Evolutionary conservation across 2,329 filamentous ascomycete genomes (phyloP).

Genomic region (Aureobasidium sp.): DNA sequence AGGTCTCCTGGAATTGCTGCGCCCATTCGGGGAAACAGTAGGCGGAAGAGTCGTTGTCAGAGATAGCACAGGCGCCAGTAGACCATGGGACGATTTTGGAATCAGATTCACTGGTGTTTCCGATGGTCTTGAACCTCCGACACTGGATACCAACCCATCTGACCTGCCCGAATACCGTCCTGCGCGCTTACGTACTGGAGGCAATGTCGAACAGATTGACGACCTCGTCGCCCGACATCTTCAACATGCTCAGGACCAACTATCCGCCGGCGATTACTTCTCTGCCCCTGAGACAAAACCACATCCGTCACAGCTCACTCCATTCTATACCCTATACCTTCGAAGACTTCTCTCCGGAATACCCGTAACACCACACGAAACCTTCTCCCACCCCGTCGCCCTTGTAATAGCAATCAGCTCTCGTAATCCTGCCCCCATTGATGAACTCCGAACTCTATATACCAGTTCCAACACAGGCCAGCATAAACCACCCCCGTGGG

Average conservation of each 20-base stretch:
- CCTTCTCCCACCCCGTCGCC: conserved; percentile 89
- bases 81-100: conserved; percentile 81
- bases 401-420: conserved; percentile 95
- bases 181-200: conserved; percentile 38
- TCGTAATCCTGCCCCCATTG: conserved; percentile 72
- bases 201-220: conserved; percentile 64
- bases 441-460: conserved; percentile 78
- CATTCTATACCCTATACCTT: conserved; percentile 78
- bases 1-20: conserved; percentile 76
- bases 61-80: conserved; percentile 80
- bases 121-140: conserved; percentile 39
- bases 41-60: conserved; percentile 83
- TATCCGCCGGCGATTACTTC: conserved; percentile 36
- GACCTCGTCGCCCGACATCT: conserved; percentile 74
- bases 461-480: conserved; percentile 73
- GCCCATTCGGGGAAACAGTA: conserved; percentile 85
- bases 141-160: conserved; percentile 24
- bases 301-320: conserved; percentile 23
- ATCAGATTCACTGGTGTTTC: conserved; percentile 75
- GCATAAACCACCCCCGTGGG: conserved; percentile 70
- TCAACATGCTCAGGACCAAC: conserved; percentile 59
- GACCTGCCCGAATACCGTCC: conserved; percentile 30
- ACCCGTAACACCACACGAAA: conserved; percentile 76
- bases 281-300: conserved; percentile 28
- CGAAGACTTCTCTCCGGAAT: conserved; percentile 74